phyloP scores from a whole-genome alignment of 441 rosid genomes.

The Bocquillonia castaneifolia region DNA sequence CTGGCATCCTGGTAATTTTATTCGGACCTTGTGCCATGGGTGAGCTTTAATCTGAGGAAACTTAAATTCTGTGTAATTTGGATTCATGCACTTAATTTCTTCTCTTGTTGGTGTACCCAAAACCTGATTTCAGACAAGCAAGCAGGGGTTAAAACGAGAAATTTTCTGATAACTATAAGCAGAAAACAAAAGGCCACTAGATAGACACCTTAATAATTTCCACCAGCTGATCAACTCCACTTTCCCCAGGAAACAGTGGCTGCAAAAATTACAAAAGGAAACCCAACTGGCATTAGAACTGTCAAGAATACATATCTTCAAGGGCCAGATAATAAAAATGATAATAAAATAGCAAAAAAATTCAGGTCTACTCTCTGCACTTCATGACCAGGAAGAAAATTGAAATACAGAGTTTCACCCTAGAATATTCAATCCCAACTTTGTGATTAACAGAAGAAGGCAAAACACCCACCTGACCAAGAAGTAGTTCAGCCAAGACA shows the following conservation, averaged over 20 bases:
- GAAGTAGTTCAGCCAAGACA: slow-evolving; percentile 79
- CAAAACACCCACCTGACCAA: slow-evolving; percentile 58
- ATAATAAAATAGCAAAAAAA: background rate
- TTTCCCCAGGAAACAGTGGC: slow-evolving; percentile 94
- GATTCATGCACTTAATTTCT: slow-evolving; percentile 91
- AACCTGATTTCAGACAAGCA: slow-evolving; percentile 35
- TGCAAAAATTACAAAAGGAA: slow-evolving; percentile 26
- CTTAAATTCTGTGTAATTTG: slow-evolving; percentile 84
- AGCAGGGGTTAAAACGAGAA: background rate
- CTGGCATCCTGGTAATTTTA: slow-evolving; percentile 4
- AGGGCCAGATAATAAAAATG: background rate
- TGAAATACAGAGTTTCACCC: background rate
- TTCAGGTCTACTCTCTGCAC: background rate
- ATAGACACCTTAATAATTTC: slow-evolving; percentile 72
- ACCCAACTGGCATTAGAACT: slow-evolving; percentile 9
- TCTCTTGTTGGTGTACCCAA: slow-evolving; percentile 81
- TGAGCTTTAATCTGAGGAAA: slow-evolving; percentile 90
- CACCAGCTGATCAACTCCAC: slow-evolving; percentile 87
- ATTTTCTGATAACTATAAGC: slow-evolving; percentile 10
- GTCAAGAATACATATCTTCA: background rate
- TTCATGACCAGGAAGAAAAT: background rate
- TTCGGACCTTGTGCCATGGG: slow-evolving; percentile 86
- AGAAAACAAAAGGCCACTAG: background rate
- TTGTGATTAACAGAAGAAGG: background rate
- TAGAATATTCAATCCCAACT: too few relatives aligned